These are phyloP conservation scores for Sarocladium kiliense DNA, from an alignment of 2,329 filamentous ascomycete species.

Conservation along the genomic window DNA sequence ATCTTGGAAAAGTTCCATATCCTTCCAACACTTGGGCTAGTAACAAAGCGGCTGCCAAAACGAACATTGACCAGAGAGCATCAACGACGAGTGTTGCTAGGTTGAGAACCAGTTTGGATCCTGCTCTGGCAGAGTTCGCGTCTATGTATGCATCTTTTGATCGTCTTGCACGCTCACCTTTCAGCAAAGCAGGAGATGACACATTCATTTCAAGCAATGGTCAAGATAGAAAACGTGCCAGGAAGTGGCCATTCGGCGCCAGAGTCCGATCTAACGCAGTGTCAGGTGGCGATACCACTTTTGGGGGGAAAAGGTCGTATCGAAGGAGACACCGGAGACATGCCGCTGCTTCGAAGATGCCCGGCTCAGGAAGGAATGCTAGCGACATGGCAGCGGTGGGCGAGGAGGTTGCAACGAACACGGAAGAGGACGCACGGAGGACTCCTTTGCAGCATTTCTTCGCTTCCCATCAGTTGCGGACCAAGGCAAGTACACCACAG, in stretches of 20 bases:
- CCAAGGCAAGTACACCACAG: conserved; percentile 44
- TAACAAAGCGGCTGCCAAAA: not conserved
- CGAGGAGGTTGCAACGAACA: too few relatives aligned
- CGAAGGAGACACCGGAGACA: conserved; percentile 11
- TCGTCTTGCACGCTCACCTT: conserved; percentile 18
- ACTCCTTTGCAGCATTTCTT: conserved; percentile 42
- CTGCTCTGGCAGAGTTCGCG: conserved; percentile 21
- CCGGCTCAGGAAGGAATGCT: not conserved
- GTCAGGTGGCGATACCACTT: not conserved
- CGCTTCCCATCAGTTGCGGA: conserved; percentile 35
- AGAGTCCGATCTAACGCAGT: not conserved
- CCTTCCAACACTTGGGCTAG: not conserved
- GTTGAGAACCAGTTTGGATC: conserved; percentile 16
- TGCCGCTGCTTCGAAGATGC: not conserved
- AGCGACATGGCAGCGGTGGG: too few relatives aligned
- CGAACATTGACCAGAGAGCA: conserved; percentile 7
- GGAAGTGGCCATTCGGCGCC: not conserved
- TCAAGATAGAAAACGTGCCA: not conserved
- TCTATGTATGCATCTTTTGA: conserved; percentile 24
- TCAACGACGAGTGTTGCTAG: conserved; percentile 13
- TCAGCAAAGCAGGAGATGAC: conserved; percentile 16
- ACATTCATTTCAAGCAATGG: not conserved
- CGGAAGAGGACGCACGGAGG: too few relatives aligned
- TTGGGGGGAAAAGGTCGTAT: not conserved
- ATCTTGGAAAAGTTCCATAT: not conserved